These are phyloP conservation scores for Aspergillus sp. DNA, from an alignment of 2,329 filamentous ascomycete genomes.

Conservation along the genomic window DNA sequence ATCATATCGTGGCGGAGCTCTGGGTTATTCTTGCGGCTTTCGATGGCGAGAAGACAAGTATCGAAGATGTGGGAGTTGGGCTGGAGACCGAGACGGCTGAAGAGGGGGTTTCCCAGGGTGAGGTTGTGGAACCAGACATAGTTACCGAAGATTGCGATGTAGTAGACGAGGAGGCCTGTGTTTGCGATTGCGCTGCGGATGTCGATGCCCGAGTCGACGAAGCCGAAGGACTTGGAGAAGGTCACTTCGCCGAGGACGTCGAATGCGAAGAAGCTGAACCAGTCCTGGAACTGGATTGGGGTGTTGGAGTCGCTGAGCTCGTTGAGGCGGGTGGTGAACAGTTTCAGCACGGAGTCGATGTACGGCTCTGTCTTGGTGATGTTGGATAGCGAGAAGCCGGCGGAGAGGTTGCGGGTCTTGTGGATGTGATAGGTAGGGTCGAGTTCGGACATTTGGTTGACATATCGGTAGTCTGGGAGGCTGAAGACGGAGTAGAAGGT, in stretches of 20 bases:
- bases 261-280: constrained; percentile 43
- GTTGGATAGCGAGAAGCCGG: constrained; percentile 30
- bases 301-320: constrained; percentile 18
- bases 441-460: constrained; percentile 41
- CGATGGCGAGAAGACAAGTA: constrained; percentile 32
- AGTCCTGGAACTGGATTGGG: constrained; percentile 39
- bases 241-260: constrained; percentile 39
- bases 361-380: constrained; percentile 29
- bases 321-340: constrained; percentile 29
- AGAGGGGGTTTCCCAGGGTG: constrained; percentile 39
- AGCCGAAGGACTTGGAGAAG: constrained; percentile 38
- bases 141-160: constrained; percentile 35
- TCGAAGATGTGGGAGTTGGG: constrained; percentile 42
- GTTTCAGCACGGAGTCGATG: constrained; percentile 31
- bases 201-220: constrained; percentile 32
- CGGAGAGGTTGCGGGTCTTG: constrained; percentile 33
- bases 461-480: constrained; percentile 42
- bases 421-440: constrained; percentile 37
- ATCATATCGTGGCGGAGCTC: constrained; percentile 37
- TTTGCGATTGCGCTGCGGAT: constrained; percentile 40
- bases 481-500: constrained; percentile 37
- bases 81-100: constrained; percentile 35
- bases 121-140: constrained; percentile 36
- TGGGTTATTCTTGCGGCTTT: constrained; percentile 32
- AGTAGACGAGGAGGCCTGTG: constrained; percentile 27